Evolutionary conservation across 1,139 yeast genomes (phyloP), one percentile per base, ranked within the genome.

Genomic region (Magnusiomyces paraingens): DNA sequence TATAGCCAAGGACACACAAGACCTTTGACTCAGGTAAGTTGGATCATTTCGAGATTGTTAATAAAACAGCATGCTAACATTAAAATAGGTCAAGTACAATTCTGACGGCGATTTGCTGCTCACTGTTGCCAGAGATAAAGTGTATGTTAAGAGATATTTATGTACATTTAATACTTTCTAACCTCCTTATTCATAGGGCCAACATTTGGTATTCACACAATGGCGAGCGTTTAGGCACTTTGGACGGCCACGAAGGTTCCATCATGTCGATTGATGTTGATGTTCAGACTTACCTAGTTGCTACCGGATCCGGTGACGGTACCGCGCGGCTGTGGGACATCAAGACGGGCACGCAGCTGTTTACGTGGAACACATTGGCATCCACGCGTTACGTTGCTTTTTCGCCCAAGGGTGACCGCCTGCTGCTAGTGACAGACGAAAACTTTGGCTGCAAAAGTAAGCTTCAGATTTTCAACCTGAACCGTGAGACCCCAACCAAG

Each of bases 181-280:
- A n/a, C 4, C 49, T 12, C 8, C 12, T 26, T 14, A 5, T 29
- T 17, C 36, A 49, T 50, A 61, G 63, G 49, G 72, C 68, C 20
- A 66, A 66, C 55, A 86, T 91, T 59, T 94, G 98, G 98, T 93
- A 81, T 72, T 82, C 97, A 29, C 85, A 87, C 61, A 93, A 91
- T 69, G 99, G 99, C 64, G 99, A 94, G 74, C 83, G 99, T 72
- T 74, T 94, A 58, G 99, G 99, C 52, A 93, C 99, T 56, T 81
- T 89, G 62, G 83, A 81, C 58, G 90, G 90, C 17, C 99, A 93
- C 70, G 79, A 79, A 60, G 99, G 99, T 83, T 88, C 97, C 58
- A 85, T 93, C 66, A 90, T 95, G 95, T 84, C 96, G 43, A 85
- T 93, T 60, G 98, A 93, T 68, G 86, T 90, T 53, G 95, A 88